phyloP scores from a whole-genome alignment of 495 filamentous ascomycete genomes.

The Hyaloscypha bicolor region DNA sequence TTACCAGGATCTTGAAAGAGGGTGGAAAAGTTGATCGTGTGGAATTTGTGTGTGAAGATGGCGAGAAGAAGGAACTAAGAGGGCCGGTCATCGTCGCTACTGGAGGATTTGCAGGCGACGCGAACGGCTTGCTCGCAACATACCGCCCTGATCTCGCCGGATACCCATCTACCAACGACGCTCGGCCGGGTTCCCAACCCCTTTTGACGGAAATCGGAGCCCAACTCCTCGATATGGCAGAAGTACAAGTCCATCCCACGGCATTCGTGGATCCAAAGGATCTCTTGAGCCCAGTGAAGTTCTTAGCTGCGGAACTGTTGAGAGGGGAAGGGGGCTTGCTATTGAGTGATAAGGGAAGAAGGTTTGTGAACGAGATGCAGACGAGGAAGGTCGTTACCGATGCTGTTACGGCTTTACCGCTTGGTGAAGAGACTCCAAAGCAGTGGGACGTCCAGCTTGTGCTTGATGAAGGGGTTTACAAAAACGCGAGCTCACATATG shows the following conservation, averaged over 20 bases:
- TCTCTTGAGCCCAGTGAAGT: constrained; percentile 45
- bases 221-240: constrained; percentile 58
- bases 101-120: constrained; percentile 62
- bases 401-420: constrained; percentile 44
- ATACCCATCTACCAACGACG: constrained; percentile 62
- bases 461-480: constrained; percentile 57
- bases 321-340: constrained; percentile 61
- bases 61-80: constrained; percentile 25
- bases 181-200: constrained; percentile 49
- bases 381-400: constrained; percentile 55
- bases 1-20: constrained; percentile 44
- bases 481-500: constrained; percentile 52
- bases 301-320: constrained; percentile 63
- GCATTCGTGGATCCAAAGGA: constrained; percentile 69
- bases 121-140: constrained; percentile 50
- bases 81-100: constrained; percentile 59
- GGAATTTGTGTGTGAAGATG: constrained; percentile 29
- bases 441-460: constrained; percentile 60
- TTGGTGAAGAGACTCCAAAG: constrained; percentile 21
- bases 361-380: constrained; percentile 61
- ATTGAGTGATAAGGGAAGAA: constrained; percentile 39
- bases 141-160: constrained; percentile 58
- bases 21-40: constrained; percentile 29
- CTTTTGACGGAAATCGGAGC: constrained; percentile 51
- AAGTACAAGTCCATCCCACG: constrained; percentile 65